These are phyloP conservation scores for Sugiyamaella boreocaroliniensis DNA, from an alignment of 805 yeast species.

Conservation along the genomic window DNA sequence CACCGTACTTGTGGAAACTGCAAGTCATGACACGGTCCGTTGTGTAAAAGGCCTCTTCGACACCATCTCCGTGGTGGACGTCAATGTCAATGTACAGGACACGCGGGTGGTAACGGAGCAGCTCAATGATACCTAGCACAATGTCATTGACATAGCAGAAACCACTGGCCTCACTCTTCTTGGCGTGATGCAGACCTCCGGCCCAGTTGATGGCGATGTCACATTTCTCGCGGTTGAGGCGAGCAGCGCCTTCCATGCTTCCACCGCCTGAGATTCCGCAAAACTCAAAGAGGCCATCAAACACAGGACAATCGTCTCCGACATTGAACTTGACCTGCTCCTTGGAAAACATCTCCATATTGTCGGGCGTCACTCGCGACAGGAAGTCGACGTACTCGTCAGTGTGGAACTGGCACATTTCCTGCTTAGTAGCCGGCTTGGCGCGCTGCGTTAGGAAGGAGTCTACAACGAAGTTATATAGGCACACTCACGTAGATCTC, in stretches of 20 bases:
- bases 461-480: no score
- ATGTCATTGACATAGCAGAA: conserved; percentile 94
- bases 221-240: conserved; percentile 75
- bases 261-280: conserved; percentile 89
- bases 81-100: conserved; percentile 92
- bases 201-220: conserved; percentile 96
- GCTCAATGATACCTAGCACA: conserved; percentile 77
- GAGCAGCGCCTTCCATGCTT: conserved; percentile 77
- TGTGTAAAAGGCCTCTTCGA: conserved; percentile 91
- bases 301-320: conserved; percentile 94
- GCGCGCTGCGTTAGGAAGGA: conserved; percentile 54
- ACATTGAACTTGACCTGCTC: conserved; percentile 91
- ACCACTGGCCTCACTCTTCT: conserved; percentile 89
- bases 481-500: conserved; percentile 63
- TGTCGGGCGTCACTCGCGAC: conserved; percentile 87
- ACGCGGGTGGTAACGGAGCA: conserved; percentile 82
- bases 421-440: conserved; percentile 95
- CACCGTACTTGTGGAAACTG: conserved; percentile 92
- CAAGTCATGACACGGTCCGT: conserved; percentile 96
- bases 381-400: conserved; percentile 94
- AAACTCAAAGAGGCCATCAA: conserved; percentile 91
- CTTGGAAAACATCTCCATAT: conserved; percentile 75
- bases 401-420: conserved; percentile 96
- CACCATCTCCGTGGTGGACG: conserved; percentile 97
- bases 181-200: conserved; percentile 96